Base-by-base conservation (phyloP, 2,329 filamentous ascomycete species). In the Verticillium albo-atrum region DNA sequence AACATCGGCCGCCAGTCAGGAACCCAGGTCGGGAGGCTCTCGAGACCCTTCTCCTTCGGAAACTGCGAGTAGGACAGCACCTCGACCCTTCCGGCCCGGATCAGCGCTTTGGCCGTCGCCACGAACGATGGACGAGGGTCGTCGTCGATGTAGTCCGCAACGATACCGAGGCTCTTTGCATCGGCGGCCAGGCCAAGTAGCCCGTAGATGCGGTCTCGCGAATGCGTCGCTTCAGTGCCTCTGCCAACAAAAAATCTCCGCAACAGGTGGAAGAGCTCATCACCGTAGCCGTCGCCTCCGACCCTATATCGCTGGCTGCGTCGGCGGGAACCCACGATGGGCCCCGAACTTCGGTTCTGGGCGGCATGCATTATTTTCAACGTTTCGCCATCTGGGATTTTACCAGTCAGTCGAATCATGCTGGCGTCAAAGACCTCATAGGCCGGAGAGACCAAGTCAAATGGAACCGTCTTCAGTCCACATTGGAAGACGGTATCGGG, bases 21-120 rank as follows among this genome's bases (percentile, higher is more conserved):
- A 27, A 74, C 73, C 74, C 74, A 76, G 0, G 72, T 71, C 1
- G 74, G 73, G 4, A 75, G 27, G 6, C 37, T 53, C 20, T 28
- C 12, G 15, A 26, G 12, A 3, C 12, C 34, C 7, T 42, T 6
- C 37, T 63, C 61, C 14, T 63, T 58, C n/a, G 55, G 62, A 27
- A 52, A 14, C 47, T 62, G 62, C 1, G 62, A 58, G 37, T 58
- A 63, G 0, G 56, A 60, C 23, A 63, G 53, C 14, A 55, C 17
- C n/a, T 62, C 54, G 17, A 63, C 14, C 12, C 32, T 23, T 25
- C 61, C 60, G 9, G 20, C 55, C 15, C 54, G 26, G 27, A 62
- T 54, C 12, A 61, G 28, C 4, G 60, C 59, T 37, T 28, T 52
- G 10, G 61, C 61, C 17, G 60, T 42, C 14, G 55, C 27, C n/a